Conservation (phyloP, 768 basidiomycete genomes). For the Ramaria sp. region DNA sequence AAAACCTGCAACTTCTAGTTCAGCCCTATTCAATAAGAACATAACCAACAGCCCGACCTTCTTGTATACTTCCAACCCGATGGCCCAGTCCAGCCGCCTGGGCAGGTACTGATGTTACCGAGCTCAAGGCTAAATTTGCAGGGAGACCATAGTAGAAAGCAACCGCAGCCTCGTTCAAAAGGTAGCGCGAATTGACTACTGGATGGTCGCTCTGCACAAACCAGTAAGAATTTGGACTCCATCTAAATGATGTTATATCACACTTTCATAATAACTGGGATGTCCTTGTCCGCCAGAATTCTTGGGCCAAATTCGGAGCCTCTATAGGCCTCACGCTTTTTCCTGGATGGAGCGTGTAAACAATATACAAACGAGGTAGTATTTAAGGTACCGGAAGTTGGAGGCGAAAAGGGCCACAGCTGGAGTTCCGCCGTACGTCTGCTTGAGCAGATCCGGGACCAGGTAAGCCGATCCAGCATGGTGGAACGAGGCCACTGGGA, state of each 20-base stretch:
- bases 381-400: slow-evolving; percentile 41
- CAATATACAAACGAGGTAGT: neutral
- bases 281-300: slow-evolving; percentile 54
- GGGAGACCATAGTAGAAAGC: slow-evolving; percentile 75
- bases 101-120: slow-evolving; percentile 69
- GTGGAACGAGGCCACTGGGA: slow-evolving; percentile 72
- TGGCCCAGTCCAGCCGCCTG: slow-evolving; percentile 66
- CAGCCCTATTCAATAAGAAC: neutral
- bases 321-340: slow-evolving; percentile 73
- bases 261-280: slow-evolving; percentile 71
- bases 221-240: neutral
- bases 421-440: slow-evolving; percentile 63
- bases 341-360: slow-evolving; percentile 7
- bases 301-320: slow-evolving; percentile 73
- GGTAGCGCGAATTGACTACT: slow-evolving; percentile 57
- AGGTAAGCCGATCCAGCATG: slow-evolving; percentile 87
- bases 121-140: slow-evolving; percentile 54
- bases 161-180: slow-evolving; percentile 79
- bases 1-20: slow-evolving; percentile 34
- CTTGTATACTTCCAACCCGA: slow-evolving; percentile 67
- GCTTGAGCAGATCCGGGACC: slow-evolving; percentile 73
- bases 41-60: slow-evolving; percentile 28
- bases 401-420: slow-evolving; percentile 76
- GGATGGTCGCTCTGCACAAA: slow-evolving; percentile 43
- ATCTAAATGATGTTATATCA: neutral